Evolutionary conservation across 176 grass and related monocot genomes (phyloP), one percentile per base, ranked within the genome.

Genomic region (Triticum dicoccoides): DNA sequence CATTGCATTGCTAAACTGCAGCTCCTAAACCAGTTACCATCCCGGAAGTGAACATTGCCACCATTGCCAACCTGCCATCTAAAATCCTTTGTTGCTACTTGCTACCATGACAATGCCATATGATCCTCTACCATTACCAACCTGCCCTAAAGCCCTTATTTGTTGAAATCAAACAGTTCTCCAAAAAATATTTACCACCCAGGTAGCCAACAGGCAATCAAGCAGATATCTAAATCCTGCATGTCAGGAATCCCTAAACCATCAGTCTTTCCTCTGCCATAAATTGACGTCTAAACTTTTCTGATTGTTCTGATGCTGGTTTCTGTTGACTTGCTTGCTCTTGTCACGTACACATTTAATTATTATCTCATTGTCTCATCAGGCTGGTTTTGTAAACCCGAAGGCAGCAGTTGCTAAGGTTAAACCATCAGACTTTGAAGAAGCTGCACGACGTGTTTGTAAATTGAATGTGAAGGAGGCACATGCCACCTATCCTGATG

Each of bases 301-400:
- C 61, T 44, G 9, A 34, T 81, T 10, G 44, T 12, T 49, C 21
- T 83, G 32, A 82, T 59, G 23, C 32, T 77, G 41, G 77, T 76
- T 81, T 20, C 0, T 83, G 59, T 80, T 73, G 24, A 59, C 15
- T 39, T 84, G 77, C 29, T 82, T 70, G 67, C 77, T 41, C 45
- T 41, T 37, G 38, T 62, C 52, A 77, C 2, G 3, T 69, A 70
- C 73, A 73, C 49, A 61, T 77, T 11, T 78, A 86, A 76, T 32
- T 86, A 18, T 72, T 72, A 52, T 78, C 66, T 79, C 34, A 23
- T 88, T 82, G 39, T 76, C 8, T 82, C 6, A 21, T 79, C 82
- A 99, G 97, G 94, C 94, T 73, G 97, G 97, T 80, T 99, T 99
- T 83, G 85, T 94, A 42, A 86, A 99, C 85, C 88, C 92, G 25